Conservation (phyloP, 495 filamentous ascomycete genomes). For the Neurospora terricola region DNA sequence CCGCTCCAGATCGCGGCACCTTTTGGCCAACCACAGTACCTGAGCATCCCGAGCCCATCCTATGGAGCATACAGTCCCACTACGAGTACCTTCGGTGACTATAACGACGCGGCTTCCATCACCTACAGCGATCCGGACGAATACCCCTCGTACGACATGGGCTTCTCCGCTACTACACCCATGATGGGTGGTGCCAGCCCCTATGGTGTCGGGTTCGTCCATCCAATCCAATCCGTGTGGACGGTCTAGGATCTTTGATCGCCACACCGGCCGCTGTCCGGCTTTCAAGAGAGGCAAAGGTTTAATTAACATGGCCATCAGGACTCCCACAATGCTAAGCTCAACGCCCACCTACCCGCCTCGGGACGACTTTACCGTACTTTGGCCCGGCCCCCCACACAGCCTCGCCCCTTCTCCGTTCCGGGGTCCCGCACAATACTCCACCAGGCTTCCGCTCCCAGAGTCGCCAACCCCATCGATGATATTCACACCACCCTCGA, state of each 20-base stretch:
- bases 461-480: conserved; percentile 25
- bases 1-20: conserved; percentile 41
- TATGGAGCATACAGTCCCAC: conserved; percentile 45
- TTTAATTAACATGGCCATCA: conserved; percentile 40
- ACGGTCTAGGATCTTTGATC: conserved; percentile 29
- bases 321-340: conserved; percentile 30
- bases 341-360: conserved; percentile 26
- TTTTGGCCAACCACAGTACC: conserved; percentile 38
- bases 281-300: conserved; percentile 25
- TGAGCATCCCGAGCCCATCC: conserved; percentile 45
- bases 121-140: conserved; percentile 47
- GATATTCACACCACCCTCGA: conserved; percentile 17
- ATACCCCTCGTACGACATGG: conserved; percentile 29
- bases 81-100: conserved; percentile 44
- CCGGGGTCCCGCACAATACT: conserved; percentile 23
- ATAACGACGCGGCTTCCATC: conserved; percentile 38
- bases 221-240: conserved; percentile 45
- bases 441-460: conserved; percentile 18
- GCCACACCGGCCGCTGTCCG: conserved; percentile 25
- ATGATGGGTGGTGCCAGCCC: conserved; percentile 32
- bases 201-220: conserved; percentile 46
- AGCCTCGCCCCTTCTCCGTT: conserved; percentile 27
- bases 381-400: conserved; percentile 12
- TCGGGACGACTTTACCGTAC: conserved; percentile 20
- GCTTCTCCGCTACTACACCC: conserved; percentile 25